Evolutionary conservation across 805 yeast species (phyloP), one percentile per base, ranked within the genome.

Genomic region (Metschnikowia lochheadii): DNA sequence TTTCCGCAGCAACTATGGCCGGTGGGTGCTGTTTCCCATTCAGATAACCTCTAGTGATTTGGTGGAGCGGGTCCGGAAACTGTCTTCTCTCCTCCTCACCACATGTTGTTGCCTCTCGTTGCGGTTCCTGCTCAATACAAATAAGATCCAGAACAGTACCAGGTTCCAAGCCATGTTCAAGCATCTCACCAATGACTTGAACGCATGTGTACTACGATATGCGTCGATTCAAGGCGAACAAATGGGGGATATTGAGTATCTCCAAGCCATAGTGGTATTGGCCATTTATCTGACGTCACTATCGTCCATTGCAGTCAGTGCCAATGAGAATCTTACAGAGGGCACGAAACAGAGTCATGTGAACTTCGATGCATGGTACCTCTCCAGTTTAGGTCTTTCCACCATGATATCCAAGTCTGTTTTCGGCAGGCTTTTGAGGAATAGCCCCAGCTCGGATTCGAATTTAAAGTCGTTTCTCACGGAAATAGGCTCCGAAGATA

Each of bases 11-110:
- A 76, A 85, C 58, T 87, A 83, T 60, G 89, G 90, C 4, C 74
- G 89, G 31, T 87, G 95, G 95, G 82, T 85, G 3, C 81, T 87
- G 48, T 81, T 87, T 46, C 89, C 91, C 0, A 76, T 77, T 31
- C 69, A 69, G 13, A 60, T 78, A 34, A 62, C 82, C 4, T 75
- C 84, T 0, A 76, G 69, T 17, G 70, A 68, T 34, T 67, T 87
- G 20, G 68, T 85, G 8, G 75, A 71, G 5, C 64, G 77, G 33
- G 72, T 86, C 39, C 63, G 81, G 37, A 52, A 60, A 21, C 72
- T 75, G 36, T 82, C 87, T 18, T 82, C 91, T 0, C 67, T 87
- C 36, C 68, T 87, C n/a, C 65, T 87, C 14, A 83, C 89, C 1
- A 75, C 83, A 0, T 81, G 87, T 51, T 85, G 90, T 62, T 73